These are phyloP conservation scores for Pleurotus tuber-regium DNA, from an alignment of 768 basidiomycete species.

Conservation along the genomic window DNA sequence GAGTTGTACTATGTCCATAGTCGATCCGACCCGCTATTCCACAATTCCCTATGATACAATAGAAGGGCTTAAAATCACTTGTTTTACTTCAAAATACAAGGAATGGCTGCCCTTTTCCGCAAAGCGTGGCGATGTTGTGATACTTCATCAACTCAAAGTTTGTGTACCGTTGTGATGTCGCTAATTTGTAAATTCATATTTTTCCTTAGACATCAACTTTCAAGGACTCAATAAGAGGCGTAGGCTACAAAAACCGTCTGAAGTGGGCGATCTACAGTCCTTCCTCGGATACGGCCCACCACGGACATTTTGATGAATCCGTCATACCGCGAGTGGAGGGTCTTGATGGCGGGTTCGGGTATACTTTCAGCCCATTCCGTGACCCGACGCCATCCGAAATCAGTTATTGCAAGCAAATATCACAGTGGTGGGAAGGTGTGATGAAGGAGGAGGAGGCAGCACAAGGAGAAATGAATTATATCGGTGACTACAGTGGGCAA, in stretches of 20 bases:
- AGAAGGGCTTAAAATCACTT: constrained; percentile 38
- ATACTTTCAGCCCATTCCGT: constrained; percentile 43
- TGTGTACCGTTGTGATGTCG: neutral
- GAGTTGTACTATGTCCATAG: constrained; percentile 40
- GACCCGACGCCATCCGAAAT: constrained; percentile 36
- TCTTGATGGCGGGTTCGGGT: constrained; percentile 36
- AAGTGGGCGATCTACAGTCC: constrained; percentile 57
- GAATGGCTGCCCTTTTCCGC: constrained; percentile 50
- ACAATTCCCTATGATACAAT: constrained; percentile 24
- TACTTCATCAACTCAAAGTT: constrained; percentile 8
- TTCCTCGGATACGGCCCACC: constrained; percentile 30
- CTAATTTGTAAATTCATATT: neutral
- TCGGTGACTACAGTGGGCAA: constrained; percentile 6
- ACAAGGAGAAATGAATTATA: neutral
- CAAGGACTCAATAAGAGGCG: constrained; percentile 29
- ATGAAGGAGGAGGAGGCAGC: constrained; percentile 8
- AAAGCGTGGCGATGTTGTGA: constrained; percentile 1
- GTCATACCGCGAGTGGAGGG: constrained; percentile 32
- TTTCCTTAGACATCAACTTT: constrained; percentile 30
- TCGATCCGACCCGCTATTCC: constrained; percentile 46
- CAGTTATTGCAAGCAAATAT: constrained; percentile 39
- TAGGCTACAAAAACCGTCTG: constrained; percentile 45
- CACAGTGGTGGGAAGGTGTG: constrained; percentile 45
- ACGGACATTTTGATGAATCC: constrained; percentile 30
- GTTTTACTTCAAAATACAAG: constrained; percentile 46